Evolutionary conservation across 768 basidiomycete species (phyloP), one percentile per base, ranked within the genome.

Genomic region (Tylopilus vinaceipallidus): DNA sequence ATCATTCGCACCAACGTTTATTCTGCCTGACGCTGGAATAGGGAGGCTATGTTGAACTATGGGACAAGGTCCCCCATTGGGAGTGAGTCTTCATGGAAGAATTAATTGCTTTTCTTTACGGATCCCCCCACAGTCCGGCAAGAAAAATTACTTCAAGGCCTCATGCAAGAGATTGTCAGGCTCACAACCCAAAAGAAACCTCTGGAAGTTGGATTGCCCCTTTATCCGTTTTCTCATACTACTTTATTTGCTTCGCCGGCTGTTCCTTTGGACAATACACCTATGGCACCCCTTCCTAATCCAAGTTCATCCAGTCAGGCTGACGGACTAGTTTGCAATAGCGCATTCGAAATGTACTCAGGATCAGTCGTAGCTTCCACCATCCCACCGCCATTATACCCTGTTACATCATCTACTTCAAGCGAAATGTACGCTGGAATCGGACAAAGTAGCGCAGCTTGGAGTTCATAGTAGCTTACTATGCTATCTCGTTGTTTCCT

Each of bases 31-130:
- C 41, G 30, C 22, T 24, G 9, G 24, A 55, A 29, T 59, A 91
- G 90, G 52, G 85, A 84, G 59, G 91, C 91, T 1, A 90, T 93
- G 88, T 72, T 90, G 63, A 83, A 79, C 53, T 93, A 89, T 59
- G 90, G 90, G 9, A 70, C 77, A 44, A 80, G 82, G 38, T 93
- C 90, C 20, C 87, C 88, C 11, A 88, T 93, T 40, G 90, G 90
- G 56, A 81, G 90, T 92, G 66, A 70, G 87, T 73, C 33, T 42
- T 34, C 17, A 24, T 22, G 24, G 32, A 27, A 30, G 23, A 19
- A n/a, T 44, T 35, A 32, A 17, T 17, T 13, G 37, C 32, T 12
- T 3, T 29, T 46, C 39, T 42, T 39, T 26, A 61, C 54, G 49
- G 23, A 55, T 42, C 40, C 20, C 27, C 57, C 33, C 40, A 40